Percentiles rank a stretch among this genome's conserved stretches.
Conservation (phyloP, 2,329 filamentous ascomycete species). For the Neoscytalidium dimidiatum region DNA sequence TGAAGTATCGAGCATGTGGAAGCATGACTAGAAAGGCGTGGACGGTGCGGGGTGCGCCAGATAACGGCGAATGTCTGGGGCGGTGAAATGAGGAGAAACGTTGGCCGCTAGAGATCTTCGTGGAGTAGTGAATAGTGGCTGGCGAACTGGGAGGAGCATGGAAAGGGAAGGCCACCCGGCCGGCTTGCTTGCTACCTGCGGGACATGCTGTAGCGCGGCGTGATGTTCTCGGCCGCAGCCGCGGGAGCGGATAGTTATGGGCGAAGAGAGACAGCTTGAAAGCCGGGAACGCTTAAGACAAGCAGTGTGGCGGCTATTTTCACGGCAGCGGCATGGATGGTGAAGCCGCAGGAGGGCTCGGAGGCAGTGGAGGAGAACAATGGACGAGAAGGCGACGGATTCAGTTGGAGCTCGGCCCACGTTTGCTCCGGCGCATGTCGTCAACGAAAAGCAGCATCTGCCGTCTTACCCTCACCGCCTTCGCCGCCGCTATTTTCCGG, state of each 20-base stretch:
- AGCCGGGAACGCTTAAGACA: neutral
- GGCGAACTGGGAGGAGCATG: neutral
- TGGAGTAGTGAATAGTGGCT: neutral
- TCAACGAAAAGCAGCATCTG: neutral
- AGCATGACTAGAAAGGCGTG: neutral
- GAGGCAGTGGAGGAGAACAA: neutral
- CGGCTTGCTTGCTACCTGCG: constrained; percentile 42
- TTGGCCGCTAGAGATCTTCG: too few species aligned
- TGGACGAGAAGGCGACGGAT: too few species aligned
- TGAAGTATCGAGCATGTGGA: neutral
- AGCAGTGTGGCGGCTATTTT: neutral
- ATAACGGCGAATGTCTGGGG: neutral
- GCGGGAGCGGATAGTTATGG: constrained; percentile 39
- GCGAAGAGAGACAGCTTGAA: constrained; percentile 49
- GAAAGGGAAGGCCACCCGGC: constrained; percentile 45
- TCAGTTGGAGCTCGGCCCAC: neutral
- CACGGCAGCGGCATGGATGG: neutral
- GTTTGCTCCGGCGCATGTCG: neutral
- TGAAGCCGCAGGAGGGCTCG: neutral
- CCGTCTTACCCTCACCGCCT: neutral
- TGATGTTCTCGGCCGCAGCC: constrained; percentile 50
- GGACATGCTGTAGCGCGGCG: constrained; percentile 41
- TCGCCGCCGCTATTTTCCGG: neutral
- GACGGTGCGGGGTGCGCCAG: neutral
- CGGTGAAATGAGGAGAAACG: neutral